Conservation (phyloP, 2,329 filamentous ascomycete genomes). For the Colletotrichum limetticola region DNA sequence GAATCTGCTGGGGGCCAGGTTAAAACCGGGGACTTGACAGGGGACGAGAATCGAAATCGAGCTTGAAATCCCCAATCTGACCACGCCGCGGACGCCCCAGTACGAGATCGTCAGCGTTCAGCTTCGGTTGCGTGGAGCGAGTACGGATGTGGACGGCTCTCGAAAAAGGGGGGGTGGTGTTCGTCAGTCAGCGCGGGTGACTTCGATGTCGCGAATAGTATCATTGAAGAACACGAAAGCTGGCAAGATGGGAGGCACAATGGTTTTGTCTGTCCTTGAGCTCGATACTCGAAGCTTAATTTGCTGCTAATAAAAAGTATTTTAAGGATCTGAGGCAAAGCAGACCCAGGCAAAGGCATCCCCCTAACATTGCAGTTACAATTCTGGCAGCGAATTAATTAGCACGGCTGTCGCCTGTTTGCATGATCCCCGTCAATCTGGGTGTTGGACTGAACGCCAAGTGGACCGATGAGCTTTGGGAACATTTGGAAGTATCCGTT, state of each 20-base stretch:
- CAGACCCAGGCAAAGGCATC: neutral
- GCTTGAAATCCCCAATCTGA: neutral
- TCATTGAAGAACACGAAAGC: neutral
- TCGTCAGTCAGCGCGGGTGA: neutral
- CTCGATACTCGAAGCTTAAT: neutral
- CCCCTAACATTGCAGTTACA: neutral
- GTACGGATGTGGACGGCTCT: neutral
- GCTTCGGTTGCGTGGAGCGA: neutral
- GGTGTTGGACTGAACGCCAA: neutral
- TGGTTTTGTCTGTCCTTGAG: neutral
- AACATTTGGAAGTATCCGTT: neutral
- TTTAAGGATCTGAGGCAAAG: neutral
- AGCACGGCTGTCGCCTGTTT: neutral
- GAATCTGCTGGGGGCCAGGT: slow-evolving; percentile 3
- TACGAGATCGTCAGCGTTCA: neutral
- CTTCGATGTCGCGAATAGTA: neutral
- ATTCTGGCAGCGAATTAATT: neutral
- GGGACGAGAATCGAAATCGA: neutral
- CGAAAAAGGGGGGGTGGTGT: too few relatives aligned
- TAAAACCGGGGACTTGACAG: neutral
- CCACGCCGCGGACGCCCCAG: neutral
- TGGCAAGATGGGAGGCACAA: neutral
- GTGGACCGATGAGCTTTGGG: neutral
- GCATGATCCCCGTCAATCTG: neutral
- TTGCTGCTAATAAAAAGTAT: neutral